Percentiles rank a stretch among this genome's conserved stretches.
phyloP scores from a whole-genome alignment of 768 basidiomycete species.

The Jaapia argillacea region DNA sequence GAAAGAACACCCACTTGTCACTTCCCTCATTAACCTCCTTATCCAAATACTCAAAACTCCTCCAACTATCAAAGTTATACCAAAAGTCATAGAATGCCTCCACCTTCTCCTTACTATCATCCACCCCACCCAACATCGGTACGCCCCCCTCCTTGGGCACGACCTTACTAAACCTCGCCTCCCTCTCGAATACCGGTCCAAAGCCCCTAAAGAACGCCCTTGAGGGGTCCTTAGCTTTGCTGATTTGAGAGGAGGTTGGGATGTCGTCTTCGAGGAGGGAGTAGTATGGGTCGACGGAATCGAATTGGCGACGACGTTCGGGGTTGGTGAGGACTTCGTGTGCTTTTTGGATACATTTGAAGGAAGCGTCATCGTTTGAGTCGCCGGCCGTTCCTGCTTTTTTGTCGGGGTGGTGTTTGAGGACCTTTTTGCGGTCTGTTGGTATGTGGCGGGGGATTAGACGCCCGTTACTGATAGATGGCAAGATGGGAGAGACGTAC shows the following conservation, averaged over 20 bases:
- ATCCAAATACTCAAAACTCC: slow-evolving; percentile 95
- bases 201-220: slow-evolving; percentile 65
- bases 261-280: slow-evolving; percentile 67
- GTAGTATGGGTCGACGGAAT: slow-evolving; percentile 84
- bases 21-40: slow-evolving; percentile 98
- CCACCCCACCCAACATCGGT: slow-evolving; percentile 61
- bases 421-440: slow-evolving; percentile 97
- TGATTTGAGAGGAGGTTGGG: slow-evolving; percentile 55
- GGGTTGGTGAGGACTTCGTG: slow-evolving; percentile 83
- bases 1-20: slow-evolving; percentile 55
- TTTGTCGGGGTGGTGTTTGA: slow-evolving; percentile 98
- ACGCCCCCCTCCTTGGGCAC: no score
- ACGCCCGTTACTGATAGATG: no score
- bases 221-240: slow-evolving; percentile 34
- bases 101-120: slow-evolving; percentile 72
- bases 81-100: slow-evolving; percentile 97
- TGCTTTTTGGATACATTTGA: slow-evolving; percentile 99
- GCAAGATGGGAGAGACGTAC: no score
- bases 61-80: slow-evolving; percentile 99
- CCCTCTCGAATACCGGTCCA: slow-evolving; percentile 78
- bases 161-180: slow-evolving; percentile 83
- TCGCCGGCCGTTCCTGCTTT: slow-evolving; percentile 72
- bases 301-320: slow-evolving; percentile 89
- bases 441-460: no score
- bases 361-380: slow-evolving; percentile 95